Evolutionary conservation across 306 rosid genomes (phyloP), one percentile per base, ranked within the genome.

Genomic region (Inga leiocalycina): DNA sequence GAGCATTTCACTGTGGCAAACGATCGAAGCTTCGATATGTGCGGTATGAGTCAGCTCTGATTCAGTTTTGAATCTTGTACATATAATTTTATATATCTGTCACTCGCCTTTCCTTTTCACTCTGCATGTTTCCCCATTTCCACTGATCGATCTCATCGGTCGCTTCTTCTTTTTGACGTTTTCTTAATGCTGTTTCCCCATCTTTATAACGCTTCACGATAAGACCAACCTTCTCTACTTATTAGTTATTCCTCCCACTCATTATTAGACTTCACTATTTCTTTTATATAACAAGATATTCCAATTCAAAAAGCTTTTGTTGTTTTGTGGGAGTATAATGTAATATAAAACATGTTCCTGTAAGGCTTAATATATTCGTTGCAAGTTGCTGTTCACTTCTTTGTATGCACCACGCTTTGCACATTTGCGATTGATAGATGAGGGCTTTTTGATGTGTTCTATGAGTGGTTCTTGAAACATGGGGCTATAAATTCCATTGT

Each of bases 1-100:
- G 70, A 15, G 19, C 10, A 14, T 10, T 32, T 32, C 10, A 35
- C 71, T 65, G n/a, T 14, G 10, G 41, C 71, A 32, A 7, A 32
- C 43, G 30, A 27, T 27, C 30, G 72, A 17, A 67, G 72, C 27
- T 67, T 67, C 44, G 27, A 17, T 44, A 71, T 44, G 37, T 85
- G 88, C 88, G 83, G 77, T 22, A 5, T 78, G 88, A 85, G 83
- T 85, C 88, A 85, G 85, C 39, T 45, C 72, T 78, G 80, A 27
- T 79, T 85, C 88, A 85, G 85, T 35, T 71, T 61, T 64, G 88
- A 85, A 54, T 52, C 44, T 4, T 15, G 1, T 17, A 14, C n/a
- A 16, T 16, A 1, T 45, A 10, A 45, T 45, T 45, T 8, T 45
- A 45, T 45, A 45, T 6, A 39, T 39, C 6, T 39, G 1, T 39